phyloP scores from a whole-genome alignment of 176 grass and related monocot genomes.

The Dactylis glomerata region DNA sequence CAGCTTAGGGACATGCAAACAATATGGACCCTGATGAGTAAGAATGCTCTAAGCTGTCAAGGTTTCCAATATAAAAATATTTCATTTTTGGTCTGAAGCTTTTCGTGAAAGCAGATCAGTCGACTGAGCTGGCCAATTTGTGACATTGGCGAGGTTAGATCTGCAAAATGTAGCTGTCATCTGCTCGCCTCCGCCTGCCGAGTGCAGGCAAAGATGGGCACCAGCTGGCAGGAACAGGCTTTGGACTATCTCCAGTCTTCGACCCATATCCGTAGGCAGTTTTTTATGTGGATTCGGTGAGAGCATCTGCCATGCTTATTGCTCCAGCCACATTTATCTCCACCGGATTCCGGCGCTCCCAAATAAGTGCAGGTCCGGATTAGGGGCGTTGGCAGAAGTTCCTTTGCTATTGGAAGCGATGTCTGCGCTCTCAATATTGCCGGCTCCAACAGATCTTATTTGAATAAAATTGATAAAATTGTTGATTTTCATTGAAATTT shows the following conservation, averaged over 20 bases:
- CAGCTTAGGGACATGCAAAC: background rate
- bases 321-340: background rate
- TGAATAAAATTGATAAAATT: too few relatives aligned
- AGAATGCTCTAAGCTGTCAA: background rate
- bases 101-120: background rate
- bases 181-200: background rate
- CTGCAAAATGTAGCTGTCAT: slow-evolving; percentile 30
- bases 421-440: too few relatives aligned
- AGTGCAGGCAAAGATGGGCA: slow-evolving; percentile 19
- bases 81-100: background rate
- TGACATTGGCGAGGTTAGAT: slow-evolving; percentile 10
- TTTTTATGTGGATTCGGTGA: background rate
- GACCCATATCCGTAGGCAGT: background rate
- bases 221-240: slow-evolving; percentile 27
- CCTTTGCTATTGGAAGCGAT: too few relatives aligned
- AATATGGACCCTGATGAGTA: background rate
- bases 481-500: too few relatives aligned
- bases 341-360: too few relatives aligned
- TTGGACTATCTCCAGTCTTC: slow-evolving; percentile 11
- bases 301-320: background rate
- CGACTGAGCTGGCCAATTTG: background rate
- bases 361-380: too few relatives aligned
- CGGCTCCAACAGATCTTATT: too few relatives aligned
- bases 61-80: background rate
- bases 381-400: too few relatives aligned